Evolutionary conservation across 768 basidiomycete species (phyloP), one percentile per base, ranked within the genome.

Genomic region (Russula olivacea): DNA sequence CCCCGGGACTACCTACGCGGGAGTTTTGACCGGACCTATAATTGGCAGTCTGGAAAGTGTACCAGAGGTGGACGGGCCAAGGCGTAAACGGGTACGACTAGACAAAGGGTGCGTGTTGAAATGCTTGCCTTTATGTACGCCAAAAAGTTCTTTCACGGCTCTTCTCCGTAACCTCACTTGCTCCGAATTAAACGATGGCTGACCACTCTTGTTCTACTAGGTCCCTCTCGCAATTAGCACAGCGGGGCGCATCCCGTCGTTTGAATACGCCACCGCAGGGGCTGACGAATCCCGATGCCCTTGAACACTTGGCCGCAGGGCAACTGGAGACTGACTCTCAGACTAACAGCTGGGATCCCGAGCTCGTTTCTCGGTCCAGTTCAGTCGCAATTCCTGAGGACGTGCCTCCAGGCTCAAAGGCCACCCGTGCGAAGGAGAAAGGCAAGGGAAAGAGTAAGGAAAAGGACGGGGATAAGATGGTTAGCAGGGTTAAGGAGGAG

Each of bases 1-100:
- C 80, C 91, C 91, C 66, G 91, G 91, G 71, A 87, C 91, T 69
- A 93, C 91, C 28, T 93, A 91, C 78, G 84, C 87, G 72, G 88
- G 86, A 63, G 81, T 87, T 72, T 81, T 85, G 78, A 80, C 84
- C 67, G 82, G 83, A 64, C 81, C 86, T 71, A 79, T 85, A 54
- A 66, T 68, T 48, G 68, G 72, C 32, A 69, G 68, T 50, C 62
- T 75, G 62, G 70, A 74, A 56, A 66, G 69, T 66, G 78, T 81
- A 70, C 79, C 82, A 69, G 85, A 86, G 70, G 71, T 81, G 68
- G 86, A 86, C 63, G 86, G 85, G 54, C 78, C 84, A 58, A 81
- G 85, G 73, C 77, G 85, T 72, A 89, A 92, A 77, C 84, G 88
- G 68, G 79, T 86, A 70, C 80, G 88, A 74, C 74, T 83, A 65